Evolutionary conservation across 768 basidiomycete genomes (phyloP), one percentile per base, ranked within the genome.

Genomic region (Gautieria morchelliformis): DNA sequence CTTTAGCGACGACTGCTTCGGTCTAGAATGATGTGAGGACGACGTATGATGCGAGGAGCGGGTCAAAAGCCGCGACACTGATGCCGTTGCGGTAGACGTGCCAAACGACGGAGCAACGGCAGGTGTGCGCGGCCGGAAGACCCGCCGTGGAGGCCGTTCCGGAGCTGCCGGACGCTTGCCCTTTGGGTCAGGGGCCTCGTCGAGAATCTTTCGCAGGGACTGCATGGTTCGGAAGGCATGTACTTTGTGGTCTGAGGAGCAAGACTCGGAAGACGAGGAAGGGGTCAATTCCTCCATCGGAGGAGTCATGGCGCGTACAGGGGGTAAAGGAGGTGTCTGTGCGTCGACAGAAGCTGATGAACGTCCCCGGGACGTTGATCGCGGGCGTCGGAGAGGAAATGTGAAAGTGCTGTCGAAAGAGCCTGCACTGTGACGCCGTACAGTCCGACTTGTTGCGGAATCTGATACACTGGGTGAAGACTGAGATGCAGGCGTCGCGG

Each of bases 21-120:
- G 85, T 0, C 84, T 83, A 0, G 79, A 80, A 3, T 78, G 81
- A 3, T 83, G 72, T 4, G 82, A 77, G 4, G 85, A 85, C 15
- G 81, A 78, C 2, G 82, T n/a, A 48, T 56, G 76, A 63, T 79
- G 78, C 10, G 72, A 71, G 9, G 69, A 75, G 60, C 82, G 84
- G 0, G 86, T 87, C 63, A 84, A 85, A 14, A 90, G 76, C n/a
- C 84, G 76, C 22, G 87, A 88, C 49, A 91, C 75, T 30, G 83
- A 85, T 1, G 88, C 89, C 1, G 89, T 91, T 1, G 89, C 84
- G 5, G 74, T 85, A 4, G 85, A 87, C 4, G 85, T 84, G n/a
- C 79, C 75, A 5, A 78, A 74, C 22, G 75, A 70, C 6, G 84
- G 72, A 1, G 68, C 65, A 10, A 81, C 79, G 10, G 75, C 73